Evolutionary conservation across 2,329 filamentous ascomycete genomes (phyloP), one percentile per base, ranked within the genome.

Genomic region (Aspergillus awamori): DNA sequence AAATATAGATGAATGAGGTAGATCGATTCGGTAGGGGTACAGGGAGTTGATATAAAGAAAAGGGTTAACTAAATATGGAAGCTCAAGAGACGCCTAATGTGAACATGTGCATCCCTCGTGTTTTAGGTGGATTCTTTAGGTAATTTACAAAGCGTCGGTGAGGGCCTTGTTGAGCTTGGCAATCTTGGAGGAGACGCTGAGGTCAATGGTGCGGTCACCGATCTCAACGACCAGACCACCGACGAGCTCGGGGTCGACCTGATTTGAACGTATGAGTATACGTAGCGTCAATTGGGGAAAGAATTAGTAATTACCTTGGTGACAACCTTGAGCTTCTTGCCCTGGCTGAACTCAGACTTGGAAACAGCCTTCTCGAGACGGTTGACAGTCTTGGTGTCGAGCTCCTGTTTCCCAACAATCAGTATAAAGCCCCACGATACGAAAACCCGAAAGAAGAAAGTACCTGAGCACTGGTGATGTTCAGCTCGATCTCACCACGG

Each of bases 141-240:
- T 52, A 76, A 79, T 93, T 91, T 97, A 99, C 91, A 99, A 85
- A 81, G 90, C 86, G 83, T 99, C 95, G 72, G 87, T 93, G 77
- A 99, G 90, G 79, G 97, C 89, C 90, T 98, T 99, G 92, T 99
- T 99, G 87, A 99, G 92, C 88, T 93, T 96, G 79, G 91, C 87
- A 81, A 99, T 90, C 87, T 94, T 96, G 79, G 91, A 85, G 53
- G 94, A 94, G 75, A 99, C 93, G 81, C 90, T 95, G 72, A 97
- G 90, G 82, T 99, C 95, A 77, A 99, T 97, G 79, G 94, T 98
- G 77, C 94, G 91, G 86, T 98, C 94, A 75, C 93, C 94, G 71
- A 98, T 90, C 84, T 98, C 94, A 76, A 99, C 94, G 69, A 99
- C 82, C 70, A 99, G 88, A 65, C 95, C 95, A 69, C 95, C 95